Evolutionary conservation across 75 land plant genomes (phyloP).

Genomic region (Sequoiadendron giganteum): DNA sequence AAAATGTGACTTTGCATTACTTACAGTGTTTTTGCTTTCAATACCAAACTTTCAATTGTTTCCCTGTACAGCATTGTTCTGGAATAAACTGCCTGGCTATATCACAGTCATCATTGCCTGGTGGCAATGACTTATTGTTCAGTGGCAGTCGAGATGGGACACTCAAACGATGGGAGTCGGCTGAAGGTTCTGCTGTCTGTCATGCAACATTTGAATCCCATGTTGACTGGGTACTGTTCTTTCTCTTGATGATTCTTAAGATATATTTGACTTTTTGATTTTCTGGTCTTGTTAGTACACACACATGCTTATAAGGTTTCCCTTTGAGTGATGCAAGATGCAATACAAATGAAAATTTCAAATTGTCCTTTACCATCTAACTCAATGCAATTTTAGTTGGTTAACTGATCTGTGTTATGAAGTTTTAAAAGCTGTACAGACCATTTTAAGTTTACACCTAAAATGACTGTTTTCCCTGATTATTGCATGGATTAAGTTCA

Average conservation of each 20-base stretch:
- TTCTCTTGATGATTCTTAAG: not conserved
- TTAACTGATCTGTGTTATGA: not conserved
- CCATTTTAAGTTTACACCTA: not conserved
- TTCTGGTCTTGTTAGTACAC: not conserved
- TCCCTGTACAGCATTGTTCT: conserved; percentile 78
- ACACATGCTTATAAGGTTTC: not conserved
- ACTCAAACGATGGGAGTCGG: conserved; percentile 80
- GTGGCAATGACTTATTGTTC: conserved; percentile 56
- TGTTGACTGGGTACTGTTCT: conserved; percentile 81
- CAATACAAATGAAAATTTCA: not conserved
- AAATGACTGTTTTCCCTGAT: not conserved
- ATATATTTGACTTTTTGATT: not conserved
- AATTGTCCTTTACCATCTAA: not conserved
- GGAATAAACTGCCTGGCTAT: conserved; percentile 82
- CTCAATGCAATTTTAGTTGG: not conserved
- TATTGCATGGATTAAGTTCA: not conserved
- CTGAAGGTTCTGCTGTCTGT: conserved; percentile 62
- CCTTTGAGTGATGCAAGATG: not conserved
- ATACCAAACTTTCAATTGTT: not conserved
- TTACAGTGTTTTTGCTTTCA: not conserved
- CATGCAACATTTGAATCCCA: conserved; percentile 96
- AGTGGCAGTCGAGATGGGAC: conserved; percentile 99
- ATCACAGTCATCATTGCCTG: conserved; percentile 25
- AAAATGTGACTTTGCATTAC: conserved; percentile 1
- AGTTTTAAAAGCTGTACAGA: not conserved